Evolutionary conservation across 768 basidiomycete genomes (phyloP), one percentile per base, ranked within the genome.

Genomic region (Tricholoma flavovirens): DNA sequence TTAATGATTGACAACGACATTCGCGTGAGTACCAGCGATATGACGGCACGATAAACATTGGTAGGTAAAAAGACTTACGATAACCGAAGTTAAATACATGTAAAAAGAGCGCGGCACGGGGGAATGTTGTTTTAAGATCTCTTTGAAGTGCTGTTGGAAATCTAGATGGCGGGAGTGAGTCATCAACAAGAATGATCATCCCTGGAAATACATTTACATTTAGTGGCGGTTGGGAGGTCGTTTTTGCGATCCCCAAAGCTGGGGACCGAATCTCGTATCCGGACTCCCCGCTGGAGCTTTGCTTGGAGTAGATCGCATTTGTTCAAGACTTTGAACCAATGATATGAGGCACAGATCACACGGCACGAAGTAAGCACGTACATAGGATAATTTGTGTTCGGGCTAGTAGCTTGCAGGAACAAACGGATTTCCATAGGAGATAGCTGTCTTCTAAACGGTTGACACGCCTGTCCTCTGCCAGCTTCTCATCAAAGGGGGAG

Each of bases 361-460:
- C n/a, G 35, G 45, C 19, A 30, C 52, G 53, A 22, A 56, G 36
- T 12, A 30, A 15, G 26, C 22, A 29, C 75, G 58, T 58, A 77
- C 76, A 82, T 9, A 82, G 71, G 32, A 80, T 78, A 24, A 80
- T 70, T 57, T 87, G 84, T 1, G 83, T 82, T 32, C 77, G 70
- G 14, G 81, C 67, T 5, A 90, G 78, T 19, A 90, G 71, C 59
- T 83, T 83, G 62, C 83, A 88, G 5, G 80, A 72, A 61, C 84
- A 86, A 51, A 92, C 81, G n/a, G 83, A 81, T 53, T 80, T 79
- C 89, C 88, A 92, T 5, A 92, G 77, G 14, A 84, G 77, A 61
- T 84, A 80, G 61, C 86, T 88, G 64, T 91, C 89, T 70, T 90
- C 85, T 15, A 92, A 67, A 22, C 89, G 80, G 67, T 91, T 93